Base-by-base conservation (phyloP, 768 basidiomycete species). In the Goffeauzyma gilvescens region DNA sequence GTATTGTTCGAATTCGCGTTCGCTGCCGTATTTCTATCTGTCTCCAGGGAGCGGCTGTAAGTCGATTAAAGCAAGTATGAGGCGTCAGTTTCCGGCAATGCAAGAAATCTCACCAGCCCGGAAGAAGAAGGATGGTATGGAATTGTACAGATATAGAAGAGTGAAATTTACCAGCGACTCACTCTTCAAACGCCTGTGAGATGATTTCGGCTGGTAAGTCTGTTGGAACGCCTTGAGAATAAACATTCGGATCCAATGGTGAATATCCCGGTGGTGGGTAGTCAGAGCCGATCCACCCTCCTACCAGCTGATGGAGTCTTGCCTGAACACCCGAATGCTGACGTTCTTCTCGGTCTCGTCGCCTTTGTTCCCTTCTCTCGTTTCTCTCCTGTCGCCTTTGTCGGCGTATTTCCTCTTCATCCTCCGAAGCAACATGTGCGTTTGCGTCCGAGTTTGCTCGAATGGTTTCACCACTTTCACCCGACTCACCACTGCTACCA, bases 201-300 rank as follows among this genome's bases (percentile, higher is more conserved):
- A 93, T 86, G 44, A 90, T 73, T 52, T 93, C 87, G 25, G 86
- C 83, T 20, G 87, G 87, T 25, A 93, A 68, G 64, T 93, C 84
- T 36, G 89, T 77, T 39, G 82, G 81, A n/a, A 90, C 82, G 23
- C 86, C 87, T 31, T 84, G 33, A 13, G 52, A 48, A 47, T 54
- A 60, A 6, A 55, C 46, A 35, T 57, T 50, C 12, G 59, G 61
- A 46, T 58, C 58, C n/a, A 60, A 43, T 2, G 57, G 55, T 5
- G 61, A 50, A 57, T 62, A 54, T 14, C 61, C 55, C 34, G 63
- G 55, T 27, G 64, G 52, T 35, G 63, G 61, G 38, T 60, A 44
- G 50, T 57, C 47, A 46, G 48, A 38, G 18, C 44, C 38, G 41
- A 24, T 15, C 8, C 25, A 27, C 7, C 36, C 34, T 18, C 21